Base-by-base conservation (phyloP, 805 yeast species). In the Clavispora carvajalis region DNA sequence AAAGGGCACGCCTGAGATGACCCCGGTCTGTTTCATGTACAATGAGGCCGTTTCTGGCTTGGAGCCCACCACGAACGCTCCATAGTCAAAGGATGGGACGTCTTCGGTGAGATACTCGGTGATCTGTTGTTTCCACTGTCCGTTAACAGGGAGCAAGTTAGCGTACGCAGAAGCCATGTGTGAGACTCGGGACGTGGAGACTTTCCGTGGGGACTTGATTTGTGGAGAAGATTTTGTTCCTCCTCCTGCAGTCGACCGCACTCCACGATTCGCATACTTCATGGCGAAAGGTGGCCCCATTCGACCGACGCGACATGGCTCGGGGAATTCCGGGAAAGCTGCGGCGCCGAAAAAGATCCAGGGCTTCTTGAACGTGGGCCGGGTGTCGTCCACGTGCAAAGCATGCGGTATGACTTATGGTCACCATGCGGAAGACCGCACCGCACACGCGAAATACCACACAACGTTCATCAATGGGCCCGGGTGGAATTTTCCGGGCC, bases 31-130 rank as follows among this genome's bases (percentile, higher is more conserved):
- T 62, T 90, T 90, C 71, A 95, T 85, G 63, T 76, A 83, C 33
- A 90, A 67, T 2, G 86, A 79, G 2, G 95, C 97, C 3, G 79
- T 69, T 54, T 86, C 84, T 3, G 51, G 50, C 33, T 73, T 81
- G 39, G 74, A 73, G 10, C 98, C 97, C n/a, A 91, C 98, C 2
- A 91, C 98, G 54, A 67, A 87, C 2, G 96, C 98, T 24, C 98
- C 98, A 53, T 82, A 85, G 60, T 90, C 98, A 53, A 91, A 91
- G 0, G 95, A 79, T 1, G 98, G 97, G 12, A 85, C 91, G 54
- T 90, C 98, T 55, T 90, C 98, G 5, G 76, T 69, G 11, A 90
- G 67, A 82, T 87, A 90, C 33, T 67, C 71, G 8, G 88, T 78
- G 46, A 91, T 78, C 45, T 81, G 82, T 37, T 75, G 76, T 57